phyloP scores from a whole-genome alignment of 345 rosid genomes.

The Punica granatum region DNA sequence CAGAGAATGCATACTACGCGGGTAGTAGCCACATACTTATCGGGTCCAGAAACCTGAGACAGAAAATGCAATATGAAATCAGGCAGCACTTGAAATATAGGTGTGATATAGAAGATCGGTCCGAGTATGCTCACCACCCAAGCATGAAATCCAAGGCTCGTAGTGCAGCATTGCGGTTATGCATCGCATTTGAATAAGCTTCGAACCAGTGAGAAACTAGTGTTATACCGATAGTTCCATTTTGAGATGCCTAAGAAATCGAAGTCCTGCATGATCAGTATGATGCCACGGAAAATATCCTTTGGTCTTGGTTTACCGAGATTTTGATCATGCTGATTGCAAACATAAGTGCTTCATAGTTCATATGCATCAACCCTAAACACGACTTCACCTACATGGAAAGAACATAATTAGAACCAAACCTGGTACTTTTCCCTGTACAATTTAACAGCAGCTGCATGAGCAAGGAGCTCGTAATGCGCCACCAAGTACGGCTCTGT shows the following conservation, averaged over 20 bases:
- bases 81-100: neutral
- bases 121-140: slow-evolving; percentile 10
- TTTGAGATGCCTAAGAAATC: slow-evolving; percentile 12
- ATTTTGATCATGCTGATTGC: no score
- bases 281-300: no score
- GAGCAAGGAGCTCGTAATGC: slow-evolving; percentile 35
- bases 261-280: neutral
- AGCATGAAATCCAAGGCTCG: slow-evolving; percentile 14
- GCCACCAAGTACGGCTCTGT: slow-evolving; percentile 36
- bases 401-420: neutral
- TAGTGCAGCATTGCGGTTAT: slow-evolving; percentile 1
- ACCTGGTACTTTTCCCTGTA: slow-evolving; percentile 28
- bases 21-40: slow-evolving; percentile 14
- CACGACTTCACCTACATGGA: no score
- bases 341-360: no score
- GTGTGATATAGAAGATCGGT: no score
- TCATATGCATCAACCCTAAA: no score
- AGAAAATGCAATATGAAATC: neutral
- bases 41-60: slow-evolving; percentile 14
- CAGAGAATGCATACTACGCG: slow-evolving; percentile 12
- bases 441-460: slow-evolving; percentile 31
- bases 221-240: slow-evolving; percentile 14
- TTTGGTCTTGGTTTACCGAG: no score
- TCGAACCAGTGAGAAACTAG: slow-evolving; percentile 1
- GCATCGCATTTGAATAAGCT: slow-evolving; percentile 9